Base-by-base conservation (phyloP, 345 rosid genomes). In the Dipteronia sinensis region DNA sequence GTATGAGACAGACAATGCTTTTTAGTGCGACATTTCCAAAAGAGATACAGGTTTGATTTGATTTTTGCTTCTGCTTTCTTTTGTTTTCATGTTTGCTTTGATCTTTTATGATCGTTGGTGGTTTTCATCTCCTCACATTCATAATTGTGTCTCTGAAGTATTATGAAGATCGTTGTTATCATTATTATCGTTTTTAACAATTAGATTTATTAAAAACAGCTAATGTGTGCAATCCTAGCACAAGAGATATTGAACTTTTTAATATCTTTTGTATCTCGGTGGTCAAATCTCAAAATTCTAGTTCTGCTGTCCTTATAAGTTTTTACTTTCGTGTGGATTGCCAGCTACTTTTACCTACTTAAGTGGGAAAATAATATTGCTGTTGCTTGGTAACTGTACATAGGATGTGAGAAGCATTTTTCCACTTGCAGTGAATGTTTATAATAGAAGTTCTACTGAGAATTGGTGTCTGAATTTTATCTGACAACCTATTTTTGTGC, bases 11-110 rank as follows among this genome's bases (percentile, higher is more conserved):
- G 81, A 96, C 99, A 25, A 87, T 96, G 92, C 87, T 96, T 80
- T 96, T 96, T 72, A 96, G 99, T 81, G 99, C 99, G 73, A 96
- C 99, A 67, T 96, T 96, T 85, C 99, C 99, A 2, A 94, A 86
- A 86, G 97, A 94, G 85, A 96, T 96, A 81, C 99, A 96, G 99
- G 99, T 93, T 17, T 46, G 75, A 79, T 67, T 78, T 20, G 46
- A 77, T 53, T 67, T 8, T 13, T 44, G 10, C 20, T 44, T 17
- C 19, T 75, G 23, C 11, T 25, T 10, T 47, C 20, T 55, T 15
- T 49, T 34, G 6, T 65, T n/a, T 15, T 38, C 58, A 10, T 67
- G 22, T 44, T 20, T 51, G 63, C 53, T 75, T 46, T 49, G 5
- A 47, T 75, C 59, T 63, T 46, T 63, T 53, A 13, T 63, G 25